Percentiles rank a stretch among this genome's conserved stretches.
These are phyloP conservation scores for Hypoxylon perforatum DNA, from an alignment of 495 filamentous ascomycete genomes.

Conservation along the genomic window DNA sequence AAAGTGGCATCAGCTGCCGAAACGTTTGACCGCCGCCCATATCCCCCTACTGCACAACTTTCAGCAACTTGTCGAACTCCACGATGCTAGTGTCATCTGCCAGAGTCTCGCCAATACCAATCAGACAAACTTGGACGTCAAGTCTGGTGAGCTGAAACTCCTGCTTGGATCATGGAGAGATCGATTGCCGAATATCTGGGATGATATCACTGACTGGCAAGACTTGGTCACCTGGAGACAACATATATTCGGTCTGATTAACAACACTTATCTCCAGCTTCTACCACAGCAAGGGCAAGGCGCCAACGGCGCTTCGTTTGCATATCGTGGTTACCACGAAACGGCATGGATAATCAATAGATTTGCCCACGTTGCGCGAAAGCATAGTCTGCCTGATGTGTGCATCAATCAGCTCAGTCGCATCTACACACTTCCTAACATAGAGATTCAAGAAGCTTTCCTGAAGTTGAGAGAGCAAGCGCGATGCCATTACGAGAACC, in stretches of 20 bases:
- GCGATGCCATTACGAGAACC: slow-evolving; percentile 97
- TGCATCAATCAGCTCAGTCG: slow-evolving; percentile 96
- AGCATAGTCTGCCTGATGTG: slow-evolving; percentile 95
- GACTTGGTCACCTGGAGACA: slow-evolving; percentile 99
- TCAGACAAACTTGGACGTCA: slow-evolving; percentile 85
- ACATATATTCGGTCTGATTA: slow-evolving; percentile 98
- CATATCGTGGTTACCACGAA: slow-evolving; percentile 97
- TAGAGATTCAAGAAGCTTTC: slow-evolving; percentile 99
- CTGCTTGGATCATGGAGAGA: slow-evolving; percentile 96
- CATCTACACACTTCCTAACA: slow-evolving; percentile 98
- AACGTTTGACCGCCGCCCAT: slow-evolving; percentile 93
- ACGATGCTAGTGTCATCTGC: slow-evolving; percentile 97
- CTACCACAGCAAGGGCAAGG: slow-evolving; percentile 83
- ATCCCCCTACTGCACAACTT: slow-evolving; percentile 96
- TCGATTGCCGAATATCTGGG: slow-evolving; percentile 96
- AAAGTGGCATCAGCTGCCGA: slow-evolving; percentile 97
- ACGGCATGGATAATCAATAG: slow-evolving; percentile 99
- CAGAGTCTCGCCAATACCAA: slow-evolving; percentile 86
- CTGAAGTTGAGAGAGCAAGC: slow-evolving; percentile 96
- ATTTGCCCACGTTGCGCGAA: slow-evolving; percentile 96
- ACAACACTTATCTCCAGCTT: slow-evolving; percentile 87
- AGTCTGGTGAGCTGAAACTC: slow-evolving; percentile 95
- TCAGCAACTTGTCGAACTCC: slow-evolving; percentile 97
- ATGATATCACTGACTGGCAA: slow-evolving; percentile 99
- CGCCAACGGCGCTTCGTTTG: slow-evolving; percentile 84